Evolutionary conservation across 306 rosid genomes (phyloP).

Genomic region (Prunus dulcis): DNA sequence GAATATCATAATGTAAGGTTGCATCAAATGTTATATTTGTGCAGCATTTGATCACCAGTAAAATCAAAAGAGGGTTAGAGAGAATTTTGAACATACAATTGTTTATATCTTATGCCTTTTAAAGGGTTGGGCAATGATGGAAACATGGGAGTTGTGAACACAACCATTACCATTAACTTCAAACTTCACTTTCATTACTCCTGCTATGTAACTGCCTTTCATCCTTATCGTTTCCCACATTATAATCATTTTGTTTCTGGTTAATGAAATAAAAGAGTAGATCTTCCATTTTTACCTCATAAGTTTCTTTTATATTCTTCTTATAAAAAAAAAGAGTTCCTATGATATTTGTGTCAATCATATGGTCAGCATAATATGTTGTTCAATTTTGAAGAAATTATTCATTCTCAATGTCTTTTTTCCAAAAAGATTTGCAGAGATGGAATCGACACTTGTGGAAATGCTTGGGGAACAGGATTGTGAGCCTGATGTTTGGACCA

Average conservation of each 20-base stretch:
- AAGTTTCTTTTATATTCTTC: background rate
- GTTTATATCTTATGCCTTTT: background rate
- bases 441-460: slow-evolving; percentile 75
- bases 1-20: slow-evolving; percentile 10
- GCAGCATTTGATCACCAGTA: slow-evolving; percentile 2
- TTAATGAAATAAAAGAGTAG: slow-evolving; percentile 1
- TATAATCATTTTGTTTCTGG: background rate
- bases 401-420: slow-evolving; percentile 12
- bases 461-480: slow-evolving; percentile 65
- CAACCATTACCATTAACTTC: background rate
- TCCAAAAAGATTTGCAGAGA: slow-evolving; percentile 69
- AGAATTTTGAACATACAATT: too few relatives aligned
- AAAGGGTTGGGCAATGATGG: background rate
- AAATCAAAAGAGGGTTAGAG: background rate
- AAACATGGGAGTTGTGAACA: background rate
- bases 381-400: slow-evolving; percentile 20
- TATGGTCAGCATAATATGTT: slow-evolving; percentile 23
- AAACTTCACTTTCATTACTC: background rate
- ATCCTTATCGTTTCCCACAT: background rate
- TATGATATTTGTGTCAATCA: slow-evolving; percentile 26
- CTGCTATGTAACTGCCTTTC: background rate
- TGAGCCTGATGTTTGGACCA: slow-evolving; percentile 88
- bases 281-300: background rate
- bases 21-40: slow-evolving; percentile 1
- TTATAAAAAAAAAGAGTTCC: background rate